Conservation (phyloP, 768 basidiomycete species). For the Tricholoma hemisulphureum region DNA sequence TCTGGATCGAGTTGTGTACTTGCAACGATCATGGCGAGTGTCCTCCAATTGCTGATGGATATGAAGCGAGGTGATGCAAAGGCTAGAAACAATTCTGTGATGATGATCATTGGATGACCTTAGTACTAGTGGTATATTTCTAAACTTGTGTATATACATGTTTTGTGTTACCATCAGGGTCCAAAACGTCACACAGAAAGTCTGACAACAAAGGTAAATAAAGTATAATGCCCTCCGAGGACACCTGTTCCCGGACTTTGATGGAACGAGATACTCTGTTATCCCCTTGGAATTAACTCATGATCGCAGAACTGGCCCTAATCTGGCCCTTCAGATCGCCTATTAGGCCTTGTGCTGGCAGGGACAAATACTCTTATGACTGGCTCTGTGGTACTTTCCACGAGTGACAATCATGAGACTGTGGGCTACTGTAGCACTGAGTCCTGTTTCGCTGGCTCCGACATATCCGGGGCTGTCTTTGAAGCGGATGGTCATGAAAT, state of each 20-base stretch:
- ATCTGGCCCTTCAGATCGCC: slow-evolving; percentile 6
- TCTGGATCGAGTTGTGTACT: too few species aligned
- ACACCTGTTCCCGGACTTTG: slow-evolving; percentile 2
- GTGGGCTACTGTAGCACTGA: too few species aligned
- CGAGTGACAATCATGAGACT: neutral
- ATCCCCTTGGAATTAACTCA: slow-evolving; percentile 17
- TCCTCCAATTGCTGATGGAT: neutral
- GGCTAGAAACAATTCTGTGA: neutral
- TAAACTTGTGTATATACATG: slow-evolving; percentile 1
- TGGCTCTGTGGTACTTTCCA: neutral
- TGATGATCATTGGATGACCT: neutral
- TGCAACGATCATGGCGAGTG: slow-evolving; percentile 1
- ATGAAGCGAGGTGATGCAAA: slow-evolving; percentile 5
- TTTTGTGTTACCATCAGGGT: slow-evolving; percentile 14
- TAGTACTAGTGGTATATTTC: neutral
- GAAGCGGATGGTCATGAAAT: slow-evolving; percentile 7
- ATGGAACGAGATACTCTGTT: slow-evolving; percentile 5
- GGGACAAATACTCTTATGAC: neutral
- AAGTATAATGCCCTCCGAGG: slow-evolving; percentile 11
- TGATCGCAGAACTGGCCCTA: slow-evolving; percentile 6
- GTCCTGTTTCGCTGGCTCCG: slow-evolving; percentile 9
- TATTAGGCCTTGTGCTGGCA: neutral
- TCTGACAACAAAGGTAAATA: slow-evolving; percentile 2
- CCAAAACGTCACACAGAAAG: neutral
- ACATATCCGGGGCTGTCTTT: slow-evolving; percentile 21